phyloP scores from a whole-genome alignment of 2,329 filamentous ascomycete genomes.

The Xylaria sp. region DNA sequence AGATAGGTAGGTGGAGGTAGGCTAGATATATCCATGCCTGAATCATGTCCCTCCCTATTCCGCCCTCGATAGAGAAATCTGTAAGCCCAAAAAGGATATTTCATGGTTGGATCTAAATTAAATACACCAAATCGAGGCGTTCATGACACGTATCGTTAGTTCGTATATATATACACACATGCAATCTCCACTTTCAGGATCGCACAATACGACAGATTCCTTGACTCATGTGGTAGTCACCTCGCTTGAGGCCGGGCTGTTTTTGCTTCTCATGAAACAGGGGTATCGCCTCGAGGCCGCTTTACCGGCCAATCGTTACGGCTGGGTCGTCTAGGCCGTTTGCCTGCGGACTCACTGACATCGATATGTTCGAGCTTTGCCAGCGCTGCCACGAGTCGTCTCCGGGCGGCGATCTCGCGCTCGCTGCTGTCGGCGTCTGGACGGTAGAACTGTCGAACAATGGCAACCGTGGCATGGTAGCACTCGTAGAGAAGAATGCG shows the following conservation, averaged over 20 bases:
- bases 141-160: background rate
- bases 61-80: background rate
- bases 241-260: background rate
- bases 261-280: background rate
- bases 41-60: background rate
- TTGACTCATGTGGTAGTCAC: background rate
- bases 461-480: conserved; percentile 63
- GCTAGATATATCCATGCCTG: background rate
- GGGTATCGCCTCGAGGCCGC: conserved; percentile 50
- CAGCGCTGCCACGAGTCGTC: conserved; percentile 60
- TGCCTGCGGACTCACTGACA: conserved; percentile 49
- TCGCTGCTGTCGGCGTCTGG: conserved; percentile 58
- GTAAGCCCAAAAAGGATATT: background rate
- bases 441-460: conserved; percentile 67
- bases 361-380: conserved; percentile 57
- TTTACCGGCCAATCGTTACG: conserved; percentile 59
- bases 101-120: background rate
- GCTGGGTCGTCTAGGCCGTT: conserved; percentile 51
- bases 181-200: background rate
- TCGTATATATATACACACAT: conserved; percentile 5
- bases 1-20: background rate
- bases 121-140: conserved; percentile 8
- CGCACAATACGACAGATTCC: background rate
- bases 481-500: conserved; percentile 67
- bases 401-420: conserved; percentile 64